These are phyloP conservation scores for Penicillium tannophilum DNA, from an alignment of 495 filamentous ascomycete species.

Conservation along the genomic window DNA sequence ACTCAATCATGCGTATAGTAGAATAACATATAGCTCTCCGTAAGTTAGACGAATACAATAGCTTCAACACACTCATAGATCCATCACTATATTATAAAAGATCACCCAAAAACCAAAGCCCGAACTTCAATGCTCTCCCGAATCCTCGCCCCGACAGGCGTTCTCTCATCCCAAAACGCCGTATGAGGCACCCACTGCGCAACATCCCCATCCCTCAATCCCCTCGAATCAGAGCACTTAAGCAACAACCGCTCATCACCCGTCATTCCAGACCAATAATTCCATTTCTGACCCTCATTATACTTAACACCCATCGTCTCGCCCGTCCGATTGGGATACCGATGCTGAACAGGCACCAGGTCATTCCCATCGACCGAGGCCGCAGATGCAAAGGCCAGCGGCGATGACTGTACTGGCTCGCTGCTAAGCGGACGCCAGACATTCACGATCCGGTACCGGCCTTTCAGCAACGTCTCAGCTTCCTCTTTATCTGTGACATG, in stretches of 20 bases:
- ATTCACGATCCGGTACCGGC: constrained; percentile 80
- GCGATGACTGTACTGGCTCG: constrained; percentile 66
- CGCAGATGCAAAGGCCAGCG: constrained; percentile 71
- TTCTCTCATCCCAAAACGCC: constrained; percentile 76
- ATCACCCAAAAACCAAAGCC: constrained; percentile 72
- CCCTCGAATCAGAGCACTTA: constrained; percentile 71
- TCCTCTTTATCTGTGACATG: constrained; percentile 61
- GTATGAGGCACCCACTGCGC: constrained; percentile 76
- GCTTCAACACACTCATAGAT: too few species aligned
- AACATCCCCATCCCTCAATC: constrained; percentile 51
- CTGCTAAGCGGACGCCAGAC: constrained; percentile 76
- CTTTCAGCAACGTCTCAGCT: constrained; percentile 57
- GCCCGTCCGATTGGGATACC: constrained; percentile 72
- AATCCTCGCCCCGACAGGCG: constrained; percentile 56
- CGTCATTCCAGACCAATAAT: constrained; percentile 78
- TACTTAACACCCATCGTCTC: constrained; percentile 75
- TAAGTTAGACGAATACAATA: too few species aligned
- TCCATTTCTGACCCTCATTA: constrained; percentile 65
- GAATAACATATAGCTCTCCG: too few species aligned
- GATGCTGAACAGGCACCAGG: constrained; percentile 70
- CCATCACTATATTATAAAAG: background rate
- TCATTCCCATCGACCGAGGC: constrained; percentile 57
- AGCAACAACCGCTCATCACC: constrained; percentile 74
- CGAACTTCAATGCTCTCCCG: constrained; percentile 76
- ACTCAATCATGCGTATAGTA: too few species aligned